A percentile compares a stretch with the other conserved stretches of the same genome.
Conservation (phyloP, 2,329 filamentous ascomycete genomes). For the Ophiocordyceps camponoti-saundersi region DNA sequence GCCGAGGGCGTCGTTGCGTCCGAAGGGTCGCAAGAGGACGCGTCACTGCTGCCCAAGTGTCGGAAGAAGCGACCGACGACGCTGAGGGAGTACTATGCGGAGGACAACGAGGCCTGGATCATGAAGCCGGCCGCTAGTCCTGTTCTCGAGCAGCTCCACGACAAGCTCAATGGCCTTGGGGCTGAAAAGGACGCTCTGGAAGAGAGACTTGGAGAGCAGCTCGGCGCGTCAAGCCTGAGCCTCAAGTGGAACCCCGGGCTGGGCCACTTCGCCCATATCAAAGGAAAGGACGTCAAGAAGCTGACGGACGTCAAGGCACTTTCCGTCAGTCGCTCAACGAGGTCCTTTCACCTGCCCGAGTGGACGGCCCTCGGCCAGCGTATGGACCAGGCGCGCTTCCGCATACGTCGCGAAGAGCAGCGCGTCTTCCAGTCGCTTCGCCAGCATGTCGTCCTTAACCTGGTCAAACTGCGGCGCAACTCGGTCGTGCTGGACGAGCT, state of each 20-base stretch:
- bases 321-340: conserved; percentile 67
- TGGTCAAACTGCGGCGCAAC: conserved; percentile 77
- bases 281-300: conserved; percentile 50
- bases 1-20: conserved; percentile 54
- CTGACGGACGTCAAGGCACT: conserved; percentile 26
- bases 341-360: conserved; percentile 65
- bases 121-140: conserved; percentile 54
- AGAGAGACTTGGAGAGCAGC: conserved; percentile 39
- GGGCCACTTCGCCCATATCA: conserved; percentile 83
- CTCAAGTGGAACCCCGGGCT: conserved; percentile 76
- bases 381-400: conserved; percentile 61
- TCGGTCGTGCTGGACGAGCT: conserved; percentile 85
- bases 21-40: conserved; percentile 44
- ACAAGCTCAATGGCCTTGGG: conserved; percentile 41
- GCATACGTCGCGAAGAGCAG: conserved; percentile 73
- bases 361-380: conserved; percentile 71
- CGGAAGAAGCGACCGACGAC: conserved; percentile 27
- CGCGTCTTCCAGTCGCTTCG: conserved; percentile 61
- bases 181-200: conserved; percentile 44
- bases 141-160: conserved; percentile 49
- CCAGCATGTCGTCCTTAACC: conserved; percentile 57
- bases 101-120: conserved; percentile 43
- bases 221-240: conserved; percentile 48
- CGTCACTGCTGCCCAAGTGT: conserved; percentile 36
- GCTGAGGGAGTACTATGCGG: conserved; percentile 39